Conservation (phyloP, 179 eudicot species). For the Actinidia polygama region DNA sequence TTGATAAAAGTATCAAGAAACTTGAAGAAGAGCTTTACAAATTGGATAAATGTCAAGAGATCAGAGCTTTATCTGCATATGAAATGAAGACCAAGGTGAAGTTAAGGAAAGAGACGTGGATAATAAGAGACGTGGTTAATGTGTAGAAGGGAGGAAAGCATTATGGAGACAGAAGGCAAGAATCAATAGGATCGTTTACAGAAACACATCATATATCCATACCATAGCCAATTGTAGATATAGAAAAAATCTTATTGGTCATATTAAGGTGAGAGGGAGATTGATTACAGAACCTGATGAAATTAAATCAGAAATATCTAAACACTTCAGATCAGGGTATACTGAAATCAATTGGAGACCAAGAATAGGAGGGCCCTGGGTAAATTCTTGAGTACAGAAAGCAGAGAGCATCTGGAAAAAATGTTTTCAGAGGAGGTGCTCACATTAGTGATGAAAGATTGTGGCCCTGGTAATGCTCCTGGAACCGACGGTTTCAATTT, state of each 20-base stretch:
- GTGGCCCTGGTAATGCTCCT: background rate
- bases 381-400: too few relatives aligned
- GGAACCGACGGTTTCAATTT: background rate
- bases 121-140: too few relatives aligned
- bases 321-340: background rate
- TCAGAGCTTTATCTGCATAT: too few relatives aligned
- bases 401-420: background rate
- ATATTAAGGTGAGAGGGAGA: background rate
- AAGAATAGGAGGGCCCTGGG: background rate
- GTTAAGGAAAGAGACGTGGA: too few relatives aligned
- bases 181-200: background rate
- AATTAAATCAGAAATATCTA: background rate
- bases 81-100: too few relatives aligned
- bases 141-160: background rate
- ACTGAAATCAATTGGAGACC: background rate
- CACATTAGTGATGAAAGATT: background rate
- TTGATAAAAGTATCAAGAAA: too few relatives aligned
- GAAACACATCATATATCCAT: background rate
- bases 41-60: too few relatives aligned
- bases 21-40: too few relatives aligned
- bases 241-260: background rate
- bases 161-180: background rate
- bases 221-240: background rate
- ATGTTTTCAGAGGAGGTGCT: background rate
- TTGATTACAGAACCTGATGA: background rate